Evolutionary conservation across 1,139 yeast species (phyloP), one percentile per base, ranked within the genome.

Genomic region (Sugiyamaella japonica): DNA sequence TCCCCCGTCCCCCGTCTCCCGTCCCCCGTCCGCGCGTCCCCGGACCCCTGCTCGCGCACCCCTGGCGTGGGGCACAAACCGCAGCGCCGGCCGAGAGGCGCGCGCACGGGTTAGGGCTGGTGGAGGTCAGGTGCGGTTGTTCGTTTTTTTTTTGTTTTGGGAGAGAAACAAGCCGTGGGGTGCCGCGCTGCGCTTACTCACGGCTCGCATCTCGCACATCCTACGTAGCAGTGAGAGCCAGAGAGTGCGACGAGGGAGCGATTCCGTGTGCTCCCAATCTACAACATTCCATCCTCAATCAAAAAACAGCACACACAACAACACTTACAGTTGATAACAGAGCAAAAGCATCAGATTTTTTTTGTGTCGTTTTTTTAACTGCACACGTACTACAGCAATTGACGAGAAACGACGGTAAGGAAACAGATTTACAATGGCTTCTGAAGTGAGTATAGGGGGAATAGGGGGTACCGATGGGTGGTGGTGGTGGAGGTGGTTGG

Each of bases 361-460:
- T 48, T 25, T 32, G 36, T 13, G 34, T 32, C n/a, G 42, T 50
- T 49, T 28, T 20, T 31, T 16, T 44, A 40, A 31, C 29, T 39
- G 7, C 40, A 17, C 31, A 16, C 10, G 10, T 20, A 36, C 44
- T 2, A 23, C 44, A 37, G 25, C 44, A 37, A 36, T 46, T 23
- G 34, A 44, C 12, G 16, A 31, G 28, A 41, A 32, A 32, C 47
- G 39, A 25, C 37, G 40, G 45, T 51, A 41, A 40, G 34, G 36
- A 44, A 40, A 40, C 43, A 31, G 10, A 45, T 28, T 34, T 50
- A 57, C 43, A 56, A 59, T 59, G 62, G 61, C 62, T 48, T 50
- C 61, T 50, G 62, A 59, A 52, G 62, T 59, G 51, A 48, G 62
- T 54, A 25, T 25, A 7, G 23, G 40, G 40, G 9, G 16, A 9